Evolutionary conservation across 306 rosid genomes (phyloP).

Genomic region (Prunus salicina): DNA sequence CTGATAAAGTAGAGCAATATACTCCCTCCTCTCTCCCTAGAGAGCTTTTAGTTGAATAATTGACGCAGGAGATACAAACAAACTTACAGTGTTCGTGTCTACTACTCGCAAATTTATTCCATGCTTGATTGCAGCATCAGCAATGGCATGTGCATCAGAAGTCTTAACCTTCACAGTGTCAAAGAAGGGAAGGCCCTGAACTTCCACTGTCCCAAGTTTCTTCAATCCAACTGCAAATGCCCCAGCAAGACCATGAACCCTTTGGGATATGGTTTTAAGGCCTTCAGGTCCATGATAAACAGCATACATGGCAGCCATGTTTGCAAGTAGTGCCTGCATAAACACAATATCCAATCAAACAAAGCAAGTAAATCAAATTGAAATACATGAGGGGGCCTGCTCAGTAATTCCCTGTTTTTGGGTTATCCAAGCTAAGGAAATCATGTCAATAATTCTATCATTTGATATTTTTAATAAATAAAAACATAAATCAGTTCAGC

Average conservation of each 20-base stretch:
- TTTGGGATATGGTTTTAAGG: conserved; percentile 70
- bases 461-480: not conserved
- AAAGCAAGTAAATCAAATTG: conserved; percentile 15
- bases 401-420: too few species aligned
- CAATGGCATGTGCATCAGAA: conserved; percentile 68
- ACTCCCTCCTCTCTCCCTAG: not conserved
- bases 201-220: conserved; percentile 88
- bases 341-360: conserved; percentile 10
- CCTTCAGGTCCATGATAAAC: conserved; percentile 99
- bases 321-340: conserved; percentile 89
- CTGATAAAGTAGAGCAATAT: conserved; percentile 17
- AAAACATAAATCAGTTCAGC: not conserved
- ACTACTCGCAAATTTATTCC: conserved; percentile 74
- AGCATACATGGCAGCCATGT: conserved; percentile 99
- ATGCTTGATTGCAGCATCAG: conserved; percentile 65
- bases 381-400: not conserved
- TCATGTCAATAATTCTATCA: not conserved
- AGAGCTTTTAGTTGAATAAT: conserved; percentile 6
- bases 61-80: conserved; percentile 12
- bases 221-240: conserved; percentile 78
- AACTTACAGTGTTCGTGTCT: conserved; percentile 73
- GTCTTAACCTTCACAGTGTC: conserved; percentile 86
- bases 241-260: conserved; percentile 98
- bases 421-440: not conserved
- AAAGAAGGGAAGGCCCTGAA: conserved; percentile 88